These are phyloP conservation scores for Myxozyma sirexii DNA, from an alignment of 805 yeast species.

Conservation along the genomic window DNA sequence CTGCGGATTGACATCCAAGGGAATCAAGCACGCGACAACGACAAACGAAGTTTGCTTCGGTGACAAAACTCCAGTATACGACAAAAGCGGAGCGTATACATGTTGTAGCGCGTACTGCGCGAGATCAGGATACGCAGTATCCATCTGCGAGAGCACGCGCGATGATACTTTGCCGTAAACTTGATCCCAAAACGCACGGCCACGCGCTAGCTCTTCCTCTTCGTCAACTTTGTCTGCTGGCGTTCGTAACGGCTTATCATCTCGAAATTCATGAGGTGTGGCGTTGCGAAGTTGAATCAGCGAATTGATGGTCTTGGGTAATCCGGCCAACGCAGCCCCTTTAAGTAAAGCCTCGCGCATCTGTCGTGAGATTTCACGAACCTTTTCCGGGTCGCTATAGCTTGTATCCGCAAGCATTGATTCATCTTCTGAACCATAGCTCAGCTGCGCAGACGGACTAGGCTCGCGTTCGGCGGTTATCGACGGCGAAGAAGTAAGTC, in stretches of 20 bases:
- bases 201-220: conserved; percentile 46
- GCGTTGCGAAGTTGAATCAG: conserved; percentile 62
- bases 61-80: conserved; percentile 62
- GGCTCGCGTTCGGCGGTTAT: background rate
- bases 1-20: conserved; percentile 93
- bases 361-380: conserved; percentile 51
- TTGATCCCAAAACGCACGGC: conserved; percentile 67
- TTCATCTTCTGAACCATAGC: conserved; percentile 28
- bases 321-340: conserved; percentile 75
- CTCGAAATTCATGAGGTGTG: conserved; percentile 60
- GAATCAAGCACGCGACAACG: conserved; percentile 76
- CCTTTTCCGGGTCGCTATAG: conserved; percentile 26
- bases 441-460: background rate
- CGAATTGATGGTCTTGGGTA: conserved; percentile 84
- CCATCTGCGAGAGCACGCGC: conserved; percentile 68
- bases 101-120: conserved; percentile 71
- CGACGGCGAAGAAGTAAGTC: background rate
- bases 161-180: conserved; percentile 75
- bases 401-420: conserved; percentile 16
- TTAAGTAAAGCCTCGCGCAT: conserved; percentile 79
- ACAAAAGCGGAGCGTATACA: conserved; percentile 77
- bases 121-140: conserved; percentile 79
- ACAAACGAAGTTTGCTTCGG: conserved; percentile 76
- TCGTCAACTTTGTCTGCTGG: conserved; percentile 2
- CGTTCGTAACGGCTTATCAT: conserved; percentile 27